Conservation (phyloP, 257 asterid genomes). For the Scutellaria baicalensis region DNA sequence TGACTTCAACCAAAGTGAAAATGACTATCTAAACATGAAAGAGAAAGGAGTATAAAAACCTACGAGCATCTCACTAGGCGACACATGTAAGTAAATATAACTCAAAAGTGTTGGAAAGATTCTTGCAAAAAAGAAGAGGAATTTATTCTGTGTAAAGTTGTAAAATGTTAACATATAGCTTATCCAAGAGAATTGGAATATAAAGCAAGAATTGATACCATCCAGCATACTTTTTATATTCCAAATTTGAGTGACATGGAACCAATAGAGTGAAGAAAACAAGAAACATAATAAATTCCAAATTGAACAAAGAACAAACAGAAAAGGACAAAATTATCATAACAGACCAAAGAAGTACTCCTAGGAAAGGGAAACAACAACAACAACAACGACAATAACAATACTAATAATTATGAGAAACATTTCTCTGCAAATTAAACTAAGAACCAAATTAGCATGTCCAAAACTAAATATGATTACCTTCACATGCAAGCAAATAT, state of each 20-base stretch:
- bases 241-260: background rate
- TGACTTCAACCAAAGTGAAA: background rate
- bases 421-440: too few relatives aligned
- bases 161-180: background rate
- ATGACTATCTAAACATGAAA: background rate
- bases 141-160: slow-evolving; percentile 9
- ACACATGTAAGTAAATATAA: background rate
- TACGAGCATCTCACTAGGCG: background rate
- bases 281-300: background rate
- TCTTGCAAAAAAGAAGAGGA: background rate
- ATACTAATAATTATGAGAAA: too few relatives aligned
- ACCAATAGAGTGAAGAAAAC: background rate
- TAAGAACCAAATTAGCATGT: too few relatives aligned
- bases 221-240: background rate
- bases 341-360: background rate
- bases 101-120: background rate
- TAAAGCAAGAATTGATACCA: slow-evolving; percentile 5
- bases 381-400: too few relatives aligned
- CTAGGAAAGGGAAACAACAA: too few relatives aligned
- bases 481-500: background rate
- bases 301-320: background rate
- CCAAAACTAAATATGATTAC: background rate
- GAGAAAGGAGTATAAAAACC: background rate
- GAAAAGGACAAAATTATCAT: background rate
- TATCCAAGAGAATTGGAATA: background rate